Conservation (phyloP, 352 stramenopile genomes). For the Peronosclerospora sorghi region DNA sequence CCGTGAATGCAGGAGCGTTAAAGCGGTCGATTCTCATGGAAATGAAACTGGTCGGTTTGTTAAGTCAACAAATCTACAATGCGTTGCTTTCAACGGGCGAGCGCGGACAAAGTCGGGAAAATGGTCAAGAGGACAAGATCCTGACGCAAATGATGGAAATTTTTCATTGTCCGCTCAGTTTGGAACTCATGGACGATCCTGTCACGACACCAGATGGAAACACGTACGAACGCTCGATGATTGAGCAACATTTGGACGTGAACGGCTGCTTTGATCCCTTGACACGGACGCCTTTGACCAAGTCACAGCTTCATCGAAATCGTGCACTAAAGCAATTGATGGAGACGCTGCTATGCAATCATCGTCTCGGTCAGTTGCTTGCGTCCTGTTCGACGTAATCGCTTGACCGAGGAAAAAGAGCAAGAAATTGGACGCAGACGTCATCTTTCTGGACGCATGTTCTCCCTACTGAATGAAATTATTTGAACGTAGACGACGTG, state of each 20-base stretch:
- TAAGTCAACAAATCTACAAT: slow-evolving; percentile 36
- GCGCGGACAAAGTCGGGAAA: background rate
- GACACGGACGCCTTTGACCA: slow-evolving; percentile 41
- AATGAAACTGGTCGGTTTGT: slow-evolving; percentile 47
- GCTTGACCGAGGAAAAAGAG: no score
- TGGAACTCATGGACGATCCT: slow-evolving; percentile 69
- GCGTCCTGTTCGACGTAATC: slow-evolving; percentile 31
- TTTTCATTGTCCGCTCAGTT: slow-evolving; percentile 58
- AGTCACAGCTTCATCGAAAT: slow-evolving; percentile 53
- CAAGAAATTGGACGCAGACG: background rate
- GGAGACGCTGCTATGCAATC: slow-evolving; percentile 55
- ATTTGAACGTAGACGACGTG: no score
- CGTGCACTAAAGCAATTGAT: slow-evolving; percentile 60
- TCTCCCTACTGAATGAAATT: no score
- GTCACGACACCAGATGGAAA: slow-evolving; percentile 65
- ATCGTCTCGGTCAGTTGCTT: slow-evolving; percentile 43
- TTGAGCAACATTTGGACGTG: slow-evolving; percentile 55
- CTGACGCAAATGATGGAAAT: slow-evolving; percentile 62
- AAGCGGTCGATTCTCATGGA: slow-evolving; percentile 50
- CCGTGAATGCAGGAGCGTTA: slow-evolving; percentile 19
- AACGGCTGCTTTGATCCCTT: slow-evolving; percentile 70
- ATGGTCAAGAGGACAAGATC: slow-evolving; percentile 18
- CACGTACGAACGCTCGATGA: slow-evolving; percentile 71
- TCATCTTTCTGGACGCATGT: no score
- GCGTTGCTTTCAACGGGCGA: slow-evolving; percentile 26